Evolutionary conservation across 495 filamentous ascomycete genomes (phyloP), one percentile per base, ranked within the genome.

Genomic region (Chaetomium cochliodes): DNA sequence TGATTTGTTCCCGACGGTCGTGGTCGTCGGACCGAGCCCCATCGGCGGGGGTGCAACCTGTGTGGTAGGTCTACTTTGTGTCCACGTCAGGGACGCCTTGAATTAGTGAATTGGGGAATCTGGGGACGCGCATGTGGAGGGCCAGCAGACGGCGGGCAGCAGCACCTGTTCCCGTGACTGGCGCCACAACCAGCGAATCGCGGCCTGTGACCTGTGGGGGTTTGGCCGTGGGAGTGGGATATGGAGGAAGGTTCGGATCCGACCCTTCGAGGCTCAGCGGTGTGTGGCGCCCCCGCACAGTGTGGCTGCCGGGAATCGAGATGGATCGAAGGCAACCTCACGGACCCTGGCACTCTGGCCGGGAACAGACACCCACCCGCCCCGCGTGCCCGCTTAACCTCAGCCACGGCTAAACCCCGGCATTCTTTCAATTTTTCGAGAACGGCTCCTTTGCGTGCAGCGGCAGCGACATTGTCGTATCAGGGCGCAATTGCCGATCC

Each of bases 341-440:
- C 28, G 50, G 50, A 15, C 33, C 5, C n/a, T n/a, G n/a, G n/a
- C 12, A 20, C 52, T 8, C 20, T 12, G 9, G 39, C 39, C 28
- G 33, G 33, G 33, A 37, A 37, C 33, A 37, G 33, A 37, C 33
- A 37, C 33, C 16, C 5, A 28, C n/a, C n/a, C n/a, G n/a, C n/a
- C n/a, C n/a, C n/a, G n/a, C n/a, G n/a, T n/a, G 7, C 23, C 22
- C 30, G 53, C 30, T 44, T 60, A 11, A 53, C 50, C 51, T 25
- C 37, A 30, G 30, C 18, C 13, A 30, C 65, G 65, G 65, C 60
- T 63, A 67, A 67, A 60, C 60, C 46, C 28, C 65, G 65, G 65
- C 41, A 30, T 18, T 46, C 56, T 26, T 22, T 12, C 49, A 64
- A 46, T 51, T 61, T 67, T 67, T 63, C 52, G 55, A 58, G 49